Evolutionary conservation across 2,329 filamentous ascomycete species (phyloP).

Genomic region (Alternaria arborescens): DNA sequence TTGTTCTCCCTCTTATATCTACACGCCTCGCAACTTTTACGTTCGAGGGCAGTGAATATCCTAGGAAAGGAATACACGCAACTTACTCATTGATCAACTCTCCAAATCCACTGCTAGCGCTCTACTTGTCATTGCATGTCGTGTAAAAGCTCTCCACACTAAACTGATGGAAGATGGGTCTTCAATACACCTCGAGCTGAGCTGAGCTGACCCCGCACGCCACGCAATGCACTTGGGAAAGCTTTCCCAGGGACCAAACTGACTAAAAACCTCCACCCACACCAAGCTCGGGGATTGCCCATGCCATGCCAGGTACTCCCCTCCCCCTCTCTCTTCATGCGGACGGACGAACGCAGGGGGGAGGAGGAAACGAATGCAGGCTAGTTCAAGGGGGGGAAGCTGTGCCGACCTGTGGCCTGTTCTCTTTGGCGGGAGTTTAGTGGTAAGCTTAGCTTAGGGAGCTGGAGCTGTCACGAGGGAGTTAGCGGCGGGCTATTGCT

Average conservation of each 20-base stretch:
- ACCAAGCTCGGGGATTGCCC: not conserved
- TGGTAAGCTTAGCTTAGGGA: not conserved
- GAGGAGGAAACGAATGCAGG: not conserved
- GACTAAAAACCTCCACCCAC: not conserved
- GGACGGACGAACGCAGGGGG: not conserved
- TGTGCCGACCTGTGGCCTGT: constrained; percentile 2
- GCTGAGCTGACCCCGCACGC: not conserved
- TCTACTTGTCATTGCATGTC: not conserved
- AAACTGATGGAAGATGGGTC: not conserved
- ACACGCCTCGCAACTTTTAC: constrained; percentile 41
- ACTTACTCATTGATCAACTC: constrained; percentile 23
- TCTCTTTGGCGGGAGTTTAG: not conserved
- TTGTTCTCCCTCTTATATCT: constrained; percentile 39
- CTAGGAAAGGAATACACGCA: constrained; percentile 45
- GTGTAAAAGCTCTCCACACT: not conserved
- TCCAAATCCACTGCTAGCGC: too few relatives aligned
- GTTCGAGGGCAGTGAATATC: constrained; percentile 46
- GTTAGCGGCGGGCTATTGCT: too few relatives aligned
- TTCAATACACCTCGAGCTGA: not conserved
- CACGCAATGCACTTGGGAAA: not conserved
- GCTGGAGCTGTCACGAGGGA: not conserved
- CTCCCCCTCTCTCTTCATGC: not conserved
- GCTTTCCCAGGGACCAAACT: not conserved
- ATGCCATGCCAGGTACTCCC: not conserved
- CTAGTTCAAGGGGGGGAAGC: constrained; percentile 13